Evolutionary conservation across 495 filamentous ascomycete genomes (phyloP), one percentile per base, ranked within the genome.

Genomic region (Penicillium longicatenatum): DNA sequence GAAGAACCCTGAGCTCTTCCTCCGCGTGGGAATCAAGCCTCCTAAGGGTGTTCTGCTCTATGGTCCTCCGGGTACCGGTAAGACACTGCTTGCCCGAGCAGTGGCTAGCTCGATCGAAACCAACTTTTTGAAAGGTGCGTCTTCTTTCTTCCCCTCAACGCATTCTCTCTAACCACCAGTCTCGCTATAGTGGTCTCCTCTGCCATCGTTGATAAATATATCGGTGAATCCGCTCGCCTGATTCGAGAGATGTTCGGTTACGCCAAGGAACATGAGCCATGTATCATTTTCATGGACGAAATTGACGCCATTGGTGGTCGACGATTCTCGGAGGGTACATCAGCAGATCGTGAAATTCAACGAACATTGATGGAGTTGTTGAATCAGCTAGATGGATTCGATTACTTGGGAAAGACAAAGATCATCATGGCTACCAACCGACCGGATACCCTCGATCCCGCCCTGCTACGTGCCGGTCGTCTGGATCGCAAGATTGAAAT

Each of bases 241-340:
- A 99, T 99, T 65, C 87, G 95, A 75, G 95, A 99, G 72, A 98
- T 99, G 95, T 99, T 99, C 67, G 95, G 95, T 48, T 99, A 99
- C 70, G 95, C 95, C 57, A 97, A 97, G 74, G 95, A 99, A 74
- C 95, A 99, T 73, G 95, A 99, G 71, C 95, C 95, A 44, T 99
- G 95, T 74, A 98, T 99, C 70, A 99, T 99, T 75, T 99, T 99
- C 85, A 99, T 99, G 95, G 95, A 99, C 80, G 95, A 99, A 73
- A 99, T 99, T 72, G 95, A 99, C 69, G 95, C 95, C 65, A 99
- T 99, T 69, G 95, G 95, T 70, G 95, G 95, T 53, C 86, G 95
- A 65, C 84, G 95, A 62, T 99, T 99, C 68, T 95, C 90, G n/a
- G 95, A 99, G 72, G 95, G 95, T 62, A 99, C 95, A 55, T 96